Evolutionary conservation across 2,329 filamentous ascomycete genomes (phyloP), one percentile per base, ranked within the genome.

Genomic region (Sordariomycetes sp.): DNA sequence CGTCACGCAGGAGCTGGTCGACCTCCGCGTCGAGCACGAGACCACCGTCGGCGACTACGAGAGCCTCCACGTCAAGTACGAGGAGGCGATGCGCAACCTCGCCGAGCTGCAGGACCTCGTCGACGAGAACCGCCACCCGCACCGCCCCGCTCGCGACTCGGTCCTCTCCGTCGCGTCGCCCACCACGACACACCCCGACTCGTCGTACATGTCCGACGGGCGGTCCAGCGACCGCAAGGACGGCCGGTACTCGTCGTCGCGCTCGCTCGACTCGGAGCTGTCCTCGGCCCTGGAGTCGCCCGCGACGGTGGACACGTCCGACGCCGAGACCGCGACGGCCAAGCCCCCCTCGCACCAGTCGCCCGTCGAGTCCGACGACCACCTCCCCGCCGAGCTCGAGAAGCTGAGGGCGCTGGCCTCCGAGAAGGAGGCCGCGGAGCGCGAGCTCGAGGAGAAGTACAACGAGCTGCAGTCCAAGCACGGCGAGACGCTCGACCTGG

Each of bases 201-300:
- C 91, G 79, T 93, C 91, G 79, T 94, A 94, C 86, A 86, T 94
- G 82, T 90, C 85, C 62, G 86, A 91, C 68, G 77, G 79, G 66
- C 85, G 83, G 74, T 83, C 85, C 67, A 87, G 82, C 74, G 87
- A 85, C 69, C 75, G 82, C 70, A 91, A 86, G 75, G 81, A 85
- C 76, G 76, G 74, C 57, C 74, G 69, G 64, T 79, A 77, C 68
- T 89, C 88, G 72, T 92, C 89, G 67, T 92, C 90, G 76, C 90
- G 87, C 71, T 96, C 91, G 68, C 87, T 97, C 65, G 97, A 90
- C 64, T 94, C 90, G 75, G 94, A 97, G 75, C 82, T 96, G 70
- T 96, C 90, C 67, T 96, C 88, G 71, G 90, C 83, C 77, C 83
- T 88, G 81, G 88, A 88, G 67, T 89, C 88, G 68, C 83, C 83